These are phyloP conservation scores for Zoysia pacifica DNA, from an alignment of 176 grass and related monocot genomes.

Conservation along the genomic window DNA sequence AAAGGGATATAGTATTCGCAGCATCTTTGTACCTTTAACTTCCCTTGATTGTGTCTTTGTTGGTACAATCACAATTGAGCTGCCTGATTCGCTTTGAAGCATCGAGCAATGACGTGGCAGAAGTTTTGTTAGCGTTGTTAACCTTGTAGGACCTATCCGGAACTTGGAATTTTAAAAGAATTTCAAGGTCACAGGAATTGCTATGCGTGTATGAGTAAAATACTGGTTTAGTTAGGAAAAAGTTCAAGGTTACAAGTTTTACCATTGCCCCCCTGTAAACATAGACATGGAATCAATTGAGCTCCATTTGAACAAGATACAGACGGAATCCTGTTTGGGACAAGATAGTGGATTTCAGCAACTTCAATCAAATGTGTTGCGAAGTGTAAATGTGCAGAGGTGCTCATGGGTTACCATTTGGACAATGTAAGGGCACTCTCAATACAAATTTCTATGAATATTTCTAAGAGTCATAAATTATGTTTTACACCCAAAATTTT, in stretches of 20 bases:
- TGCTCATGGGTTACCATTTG: neutral
- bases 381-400: neutral
- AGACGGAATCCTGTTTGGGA: neutral
- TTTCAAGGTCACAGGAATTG: neutral
- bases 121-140: constrained; percentile 34
- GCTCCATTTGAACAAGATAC: neutral
- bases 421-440: neutral
- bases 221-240: neutral
- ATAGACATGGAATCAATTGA: neutral
- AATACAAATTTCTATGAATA: too few relatives aligned
- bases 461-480: too few relatives aligned
- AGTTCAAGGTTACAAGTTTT: neutral
- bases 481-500: too few relatives aligned
- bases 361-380: neutral
- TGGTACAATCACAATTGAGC: neutral
- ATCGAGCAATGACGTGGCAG: neutral
- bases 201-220: neutral
- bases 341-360: neutral
- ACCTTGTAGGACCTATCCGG: neutral
- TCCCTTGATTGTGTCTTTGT: neutral
- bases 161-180: neutral
- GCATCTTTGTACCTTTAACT: constrained; percentile 67
- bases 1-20: constrained; percentile 70
- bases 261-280: neutral
- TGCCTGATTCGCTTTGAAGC: neutral